Evolutionary conservation across 495 filamentous ascomycete genomes (phyloP), one percentile per base, ranked within the genome.

Genomic region (Hypomontagnella monticulosa): DNA sequence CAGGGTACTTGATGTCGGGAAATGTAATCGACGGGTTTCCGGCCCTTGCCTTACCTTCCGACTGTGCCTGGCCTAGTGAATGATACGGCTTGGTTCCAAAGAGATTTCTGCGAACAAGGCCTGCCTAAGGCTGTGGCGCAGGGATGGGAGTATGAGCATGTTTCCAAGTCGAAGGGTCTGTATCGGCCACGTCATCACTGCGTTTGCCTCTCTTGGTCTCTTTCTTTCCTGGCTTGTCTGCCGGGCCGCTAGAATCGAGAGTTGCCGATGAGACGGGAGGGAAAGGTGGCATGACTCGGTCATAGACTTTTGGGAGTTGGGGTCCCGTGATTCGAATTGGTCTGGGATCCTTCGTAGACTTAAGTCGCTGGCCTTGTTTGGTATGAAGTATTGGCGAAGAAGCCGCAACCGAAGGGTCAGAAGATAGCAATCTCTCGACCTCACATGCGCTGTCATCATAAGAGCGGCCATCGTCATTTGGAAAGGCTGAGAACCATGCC

Each of bases 81-180:
- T 18, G 12, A n/a, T 9, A 30, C n/a, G 19, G 27, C 11, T 12
- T 19, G 50, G 7, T 2, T 52, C 12, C 11, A 23, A 53, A 64
- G 18, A 38, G 23, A 15, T 34, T 50, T 16, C 32, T 23, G 18
- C 53, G 16, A 34, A 34, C 54, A 4, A 61, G 41, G 27, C 60
- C 34, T 37, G n/a, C 50, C 68, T 66, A 71, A 36, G 68, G 68
- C 42, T 61, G 48, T 6, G 64, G 60, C 41, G 60, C 55, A 58
- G 68, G 57, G 43, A 63, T 15, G 1, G 64, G 56, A 8, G 64
- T 67, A 3, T 27, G 2, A 6, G 23, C 23, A 6, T 27, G 23
- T 27, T 27, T 27, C 23, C 23, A 27, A 2, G 2, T 27, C 23
- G 23, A 27, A 27, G 23, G 23, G 23, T 27, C 23, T 27, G 6